A percentile compares a stretch with the other conserved stretches of the same genome.
Conservation (phyloP, 305 asterid species). For the Fraxinus platypoda region DNA sequence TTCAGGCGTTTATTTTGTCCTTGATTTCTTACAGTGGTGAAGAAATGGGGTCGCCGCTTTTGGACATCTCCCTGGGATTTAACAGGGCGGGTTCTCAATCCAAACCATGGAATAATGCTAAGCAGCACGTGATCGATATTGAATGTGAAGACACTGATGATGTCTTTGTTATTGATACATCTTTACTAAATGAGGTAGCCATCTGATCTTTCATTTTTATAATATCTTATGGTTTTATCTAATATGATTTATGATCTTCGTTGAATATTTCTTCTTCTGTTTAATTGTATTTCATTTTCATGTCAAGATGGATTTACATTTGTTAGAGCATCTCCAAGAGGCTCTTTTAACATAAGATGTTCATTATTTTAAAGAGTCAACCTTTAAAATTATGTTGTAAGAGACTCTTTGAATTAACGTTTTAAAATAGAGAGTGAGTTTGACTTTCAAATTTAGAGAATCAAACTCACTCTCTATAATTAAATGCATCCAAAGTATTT, state of each 20-base stretch:
- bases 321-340: no score
- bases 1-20: not conserved
- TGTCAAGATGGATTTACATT: not conserved
- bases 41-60: slow-evolving; percentile 50
- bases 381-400: no score
- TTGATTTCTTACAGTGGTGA: slow-evolving; percentile 50
- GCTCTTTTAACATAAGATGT: no score
- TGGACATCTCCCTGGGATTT: slow-evolving; percentile 31
- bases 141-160: slow-evolving; percentile 34
- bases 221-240: not conserved
- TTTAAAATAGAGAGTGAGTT: no score
- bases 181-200: slow-evolving; percentile 47
- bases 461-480: no score
- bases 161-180: slow-evolving; percentile 30
- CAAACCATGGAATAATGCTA: slow-evolving; percentile 25
- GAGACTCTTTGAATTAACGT: no score
- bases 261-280: not conserved
- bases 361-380: no score
- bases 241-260: not conserved
- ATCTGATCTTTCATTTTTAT: slow-evolving; percentile 13
- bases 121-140: slow-evolving; percentile 32
- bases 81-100: slow-evolving; percentile 25
- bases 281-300: not conserved
- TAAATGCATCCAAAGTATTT: no score
- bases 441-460: no score